These are phyloP conservation scores for Chrysoporthe deuterocubensis DNA, from an alignment of 2,329 filamentous ascomycete species.

Conservation along the genomic window DNA sequence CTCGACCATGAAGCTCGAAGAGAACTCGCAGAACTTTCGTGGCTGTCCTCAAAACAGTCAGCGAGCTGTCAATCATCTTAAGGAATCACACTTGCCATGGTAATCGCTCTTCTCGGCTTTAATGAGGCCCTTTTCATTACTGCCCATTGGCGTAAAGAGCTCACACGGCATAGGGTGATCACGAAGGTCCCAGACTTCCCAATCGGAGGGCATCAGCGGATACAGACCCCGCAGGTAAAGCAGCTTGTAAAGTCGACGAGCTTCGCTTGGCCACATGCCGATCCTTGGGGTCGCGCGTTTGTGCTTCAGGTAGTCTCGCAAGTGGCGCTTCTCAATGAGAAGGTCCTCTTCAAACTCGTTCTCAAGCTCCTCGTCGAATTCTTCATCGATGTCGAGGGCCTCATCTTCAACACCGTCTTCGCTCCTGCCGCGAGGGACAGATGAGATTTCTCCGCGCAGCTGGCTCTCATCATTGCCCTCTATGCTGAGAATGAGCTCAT, in stretches of 20 bases:
- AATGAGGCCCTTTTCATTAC: conserved; percentile 35
- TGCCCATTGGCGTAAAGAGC: conserved; percentile 36
- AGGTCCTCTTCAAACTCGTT: conserved; percentile 10
- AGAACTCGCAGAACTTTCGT: conserved; percentile 40
- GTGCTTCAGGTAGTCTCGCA: conserved; percentile 18
- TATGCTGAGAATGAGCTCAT: conserved; percentile 7
- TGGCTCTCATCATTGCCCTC: conserved; percentile 7
- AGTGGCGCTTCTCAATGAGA: conserved; percentile 7
- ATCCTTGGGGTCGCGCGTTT: conserved; percentile 28
- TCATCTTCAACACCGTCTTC: conserved; percentile 10
- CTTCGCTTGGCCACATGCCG: conserved; percentile 38
- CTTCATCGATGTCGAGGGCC: conserved; percentile 16
- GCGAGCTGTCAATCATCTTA: not conserved
- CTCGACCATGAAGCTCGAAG: conserved; percentile 40
- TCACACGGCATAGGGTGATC: conserved; percentile 40
- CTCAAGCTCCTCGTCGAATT: conserved; percentile 23
- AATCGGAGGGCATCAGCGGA: conserved; percentile 40
- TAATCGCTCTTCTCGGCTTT: conserved; percentile 36
- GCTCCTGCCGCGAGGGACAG: not conserved
- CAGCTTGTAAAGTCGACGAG: conserved; percentile 39
- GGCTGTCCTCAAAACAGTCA: conserved; percentile 31
- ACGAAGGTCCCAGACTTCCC: conserved; percentile 37
- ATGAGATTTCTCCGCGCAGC: not conserved
- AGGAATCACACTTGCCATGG: conserved; percentile 31
- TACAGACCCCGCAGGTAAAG: conserved; percentile 41